These are phyloP conservation scores for Alternaria brassicicola DNA, from an alignment of 2,329 filamentous ascomycete species.

Conservation along the genomic window DNA sequence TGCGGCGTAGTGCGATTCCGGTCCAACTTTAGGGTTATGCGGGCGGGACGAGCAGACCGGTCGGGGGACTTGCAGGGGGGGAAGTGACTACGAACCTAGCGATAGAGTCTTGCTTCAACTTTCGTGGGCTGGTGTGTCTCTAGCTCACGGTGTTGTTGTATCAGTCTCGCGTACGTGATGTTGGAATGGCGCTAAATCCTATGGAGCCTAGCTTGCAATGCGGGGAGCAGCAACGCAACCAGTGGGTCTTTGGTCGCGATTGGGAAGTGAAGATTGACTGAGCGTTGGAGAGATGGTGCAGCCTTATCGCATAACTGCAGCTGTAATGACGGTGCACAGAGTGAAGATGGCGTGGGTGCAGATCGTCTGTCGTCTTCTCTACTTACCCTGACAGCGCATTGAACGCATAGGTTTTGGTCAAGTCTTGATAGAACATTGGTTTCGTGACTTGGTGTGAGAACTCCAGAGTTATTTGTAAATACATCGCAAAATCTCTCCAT, in stretches of 20 bases:
- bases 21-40: conserved; percentile 29
- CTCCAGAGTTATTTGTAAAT: neutral
- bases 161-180: conserved; percentile 21
- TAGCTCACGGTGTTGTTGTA: conserved; percentile 11
- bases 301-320: neutral
- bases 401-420: neutral
- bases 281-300: neutral
- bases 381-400: neutral
- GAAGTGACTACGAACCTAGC: conserved; percentile 19
- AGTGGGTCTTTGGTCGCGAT: conserved; percentile 12
- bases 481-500: neutral
- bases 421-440: neutral
- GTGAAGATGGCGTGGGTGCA: neutral
- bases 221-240: conserved; percentile 14
- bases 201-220: conserved; percentile 13
- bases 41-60: conserved; percentile 48
- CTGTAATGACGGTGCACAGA: neutral
- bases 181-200: conserved; percentile 17
- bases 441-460: neutral
- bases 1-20: conserved; percentile 16
- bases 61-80: conserved; percentile 54
- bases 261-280: neutral
- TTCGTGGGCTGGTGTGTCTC: conserved; percentile 5
- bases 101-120: conserved; percentile 1
- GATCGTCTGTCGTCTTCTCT: neutral